Percentiles rank a stretch among this genome's conserved stretches.
Evolutionary conservation across 176 grass and related monocot species (phyloP).

Genomic region (Aegilops sharonensis): DNA sequence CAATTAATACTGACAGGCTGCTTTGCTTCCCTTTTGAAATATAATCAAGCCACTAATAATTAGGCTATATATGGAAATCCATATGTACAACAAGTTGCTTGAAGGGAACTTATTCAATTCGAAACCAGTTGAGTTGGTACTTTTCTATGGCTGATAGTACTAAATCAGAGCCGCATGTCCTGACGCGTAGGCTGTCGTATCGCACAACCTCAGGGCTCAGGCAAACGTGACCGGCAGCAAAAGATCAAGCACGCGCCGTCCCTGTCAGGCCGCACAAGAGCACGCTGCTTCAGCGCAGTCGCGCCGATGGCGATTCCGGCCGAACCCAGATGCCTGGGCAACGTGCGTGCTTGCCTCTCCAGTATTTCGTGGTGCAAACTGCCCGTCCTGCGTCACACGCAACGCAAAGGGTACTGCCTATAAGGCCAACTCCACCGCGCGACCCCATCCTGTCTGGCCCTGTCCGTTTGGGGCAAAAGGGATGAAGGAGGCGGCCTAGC

Average conservation of each 20-base stretch:
- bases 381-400: neutral
- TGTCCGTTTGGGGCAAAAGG: too few species aligned
- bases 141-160: neutral
- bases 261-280: neutral
- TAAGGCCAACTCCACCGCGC: too few species aligned
- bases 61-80: neutral
- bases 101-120: neutral
- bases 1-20: neutral
- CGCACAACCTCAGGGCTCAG: neutral
- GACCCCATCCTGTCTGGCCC: too few species aligned
- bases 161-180: neutral
- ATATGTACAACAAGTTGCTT: neutral
- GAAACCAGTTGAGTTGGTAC: neutral
- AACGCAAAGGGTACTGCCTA: too few species aligned
- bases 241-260: conserved; percentile 4
- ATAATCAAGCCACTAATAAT: neutral
- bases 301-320: neutral
- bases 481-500: too few species aligned
- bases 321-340: neutral
- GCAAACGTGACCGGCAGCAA: neutral
- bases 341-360: neutral
- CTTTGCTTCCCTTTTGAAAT: neutral
- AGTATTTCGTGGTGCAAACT: neutral
- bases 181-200: neutral
- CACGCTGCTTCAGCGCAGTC: neutral